Evolutionary conservation across 805 yeast genomes (phyloP), one percentile per base, ranked within the genome.

Genomic region (Naumovozyma baii): DNA sequence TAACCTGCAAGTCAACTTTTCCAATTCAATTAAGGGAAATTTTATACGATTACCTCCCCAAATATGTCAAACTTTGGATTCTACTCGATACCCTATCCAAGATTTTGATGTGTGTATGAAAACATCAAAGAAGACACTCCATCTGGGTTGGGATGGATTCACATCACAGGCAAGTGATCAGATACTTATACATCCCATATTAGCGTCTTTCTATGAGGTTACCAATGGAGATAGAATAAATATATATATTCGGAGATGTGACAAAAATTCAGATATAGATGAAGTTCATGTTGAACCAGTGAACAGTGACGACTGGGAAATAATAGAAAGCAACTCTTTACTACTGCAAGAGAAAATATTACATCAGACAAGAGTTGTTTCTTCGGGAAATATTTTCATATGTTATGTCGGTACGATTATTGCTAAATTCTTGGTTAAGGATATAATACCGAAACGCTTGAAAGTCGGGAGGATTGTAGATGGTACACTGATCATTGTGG

Each of bases 231-330:
- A 7, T 7, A 22, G 26, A 22, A 10, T 22, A 22, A 22, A 22
- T 10, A 22, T 22, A 7, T 22, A 7, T 10, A 29, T 29, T 5
- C 7, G 31, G 5, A 29, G 15, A n/a, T 29, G 13, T 9, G 31
- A 41, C 14, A 38, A 36, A 5, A 20, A 35, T 3, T 36, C 28
- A 5, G 36, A 38, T 13, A 76, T 86, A 1, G 64, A 68, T 4
- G 74, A 77, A 3, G 78, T 88, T 2, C 78, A 74, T 51, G 69
- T 90, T 33, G 95, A 84, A 51, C 97, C 97, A 0, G 61, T 73
- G 15, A 70, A 84, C 0, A 59, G 78, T 2, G 70, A 80, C 4
- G 98, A 90, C 55, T 90, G 96, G 96, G 96, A 88, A 48, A 64
- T 84, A 19, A 83, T 87, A 2, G 95, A 88, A 54, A 60, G 82